Conservation (phyloP, 768 basidiomycete species). For the Xerocomus potaroensis region DNA sequence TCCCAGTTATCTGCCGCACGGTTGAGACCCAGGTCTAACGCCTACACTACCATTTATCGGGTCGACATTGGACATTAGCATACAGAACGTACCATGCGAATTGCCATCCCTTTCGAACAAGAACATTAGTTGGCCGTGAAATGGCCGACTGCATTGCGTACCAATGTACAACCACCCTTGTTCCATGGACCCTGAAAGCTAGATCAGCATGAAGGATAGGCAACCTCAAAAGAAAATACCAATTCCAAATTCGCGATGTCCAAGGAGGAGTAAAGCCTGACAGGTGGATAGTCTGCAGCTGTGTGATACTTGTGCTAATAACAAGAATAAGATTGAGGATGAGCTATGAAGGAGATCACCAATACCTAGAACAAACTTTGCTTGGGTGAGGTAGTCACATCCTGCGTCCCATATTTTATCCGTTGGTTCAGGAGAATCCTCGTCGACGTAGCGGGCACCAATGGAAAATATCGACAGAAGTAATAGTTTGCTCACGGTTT, state of each 20-base stretch:
- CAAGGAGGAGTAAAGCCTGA: slow-evolving; percentile 74
- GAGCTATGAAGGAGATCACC: slow-evolving; percentile 3
- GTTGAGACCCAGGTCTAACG: slow-evolving; percentile 77
- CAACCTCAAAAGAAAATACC: slow-evolving; percentile 38
- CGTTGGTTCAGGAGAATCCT: slow-evolving; percentile 38
- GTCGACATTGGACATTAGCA: not conserved
- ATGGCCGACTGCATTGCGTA: no score
- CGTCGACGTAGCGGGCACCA: slow-evolving; percentile 66
- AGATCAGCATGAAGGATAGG: slow-evolving; percentile 9
- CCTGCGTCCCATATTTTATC: slow-evolving; percentile 73
- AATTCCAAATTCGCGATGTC: slow-evolving; percentile 82
- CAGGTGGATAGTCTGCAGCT: slow-evolving; percentile 70
- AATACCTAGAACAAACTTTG: slow-evolving; percentile 61
- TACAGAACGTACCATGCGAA: slow-evolving; percentile 55
- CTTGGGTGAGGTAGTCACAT: slow-evolving; percentile 56
- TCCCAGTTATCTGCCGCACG: slow-evolving; percentile 76
- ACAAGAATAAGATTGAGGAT: slow-evolving; percentile 7
- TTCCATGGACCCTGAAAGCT: slow-evolving; percentile 54
- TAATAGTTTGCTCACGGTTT: slow-evolving; percentile 62
- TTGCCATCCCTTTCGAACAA: slow-evolving; percentile 53
- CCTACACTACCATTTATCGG: slow-evolving; percentile 38
- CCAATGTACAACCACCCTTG: slow-evolving; percentile 85
- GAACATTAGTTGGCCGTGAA: not conserved
- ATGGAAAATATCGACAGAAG: slow-evolving; percentile 80
- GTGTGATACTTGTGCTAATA: slow-evolving; percentile 58